These are phyloP conservation scores for Nicotiana sylvestris DNA, from an alignment of 257 asterid genomes.

Conservation along the genomic window DNA sequence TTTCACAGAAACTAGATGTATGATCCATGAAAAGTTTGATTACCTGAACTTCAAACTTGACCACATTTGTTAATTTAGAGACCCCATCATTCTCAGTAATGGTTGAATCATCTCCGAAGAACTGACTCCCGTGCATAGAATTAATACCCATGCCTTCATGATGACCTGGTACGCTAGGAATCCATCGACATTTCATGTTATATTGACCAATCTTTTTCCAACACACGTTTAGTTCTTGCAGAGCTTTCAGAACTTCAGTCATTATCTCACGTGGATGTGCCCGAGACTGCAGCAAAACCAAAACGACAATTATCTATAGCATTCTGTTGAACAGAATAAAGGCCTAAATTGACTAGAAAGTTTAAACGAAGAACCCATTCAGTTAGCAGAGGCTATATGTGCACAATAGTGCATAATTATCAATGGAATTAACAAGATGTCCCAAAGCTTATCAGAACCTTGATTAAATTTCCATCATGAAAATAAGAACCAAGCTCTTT, in stretches of 20 bases:
- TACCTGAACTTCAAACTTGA: slow-evolving; percentile 96
- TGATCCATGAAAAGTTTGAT: not conserved
- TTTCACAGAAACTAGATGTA: not conserved
- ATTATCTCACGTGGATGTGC: slow-evolving; percentile 95
- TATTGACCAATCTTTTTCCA: slow-evolving; percentile 93
- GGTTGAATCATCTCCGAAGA: slow-evolving; percentile 56
- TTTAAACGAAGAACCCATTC: not conserved
- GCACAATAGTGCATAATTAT: not conserved
- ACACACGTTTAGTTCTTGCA: slow-evolving; percentile 64
- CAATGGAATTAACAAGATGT: not conserved
- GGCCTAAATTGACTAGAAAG: not conserved
- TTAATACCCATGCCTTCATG: slow-evolving; percentile 36
- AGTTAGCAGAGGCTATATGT: not conserved
- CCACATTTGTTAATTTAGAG: slow-evolving; percentile 40
- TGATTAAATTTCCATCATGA: not conserved
- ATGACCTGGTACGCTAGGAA: slow-evolving; percentile 40
- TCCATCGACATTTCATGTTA: slow-evolving; percentile 91
- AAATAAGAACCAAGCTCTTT: not conserved
- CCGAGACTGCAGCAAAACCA: slow-evolving; percentile 51
- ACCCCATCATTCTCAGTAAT: slow-evolving; percentile 47
- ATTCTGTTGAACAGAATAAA: not conserved
- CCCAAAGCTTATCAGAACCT: not conserved
- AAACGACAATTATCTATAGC: not conserved
- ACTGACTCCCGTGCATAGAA: slow-evolving; percentile 41
- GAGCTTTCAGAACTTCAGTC: slow-evolving; percentile 88